Conservation (phyloP, 805 yeast species). For the Wickerhamiella alocasiicola region DNA sequence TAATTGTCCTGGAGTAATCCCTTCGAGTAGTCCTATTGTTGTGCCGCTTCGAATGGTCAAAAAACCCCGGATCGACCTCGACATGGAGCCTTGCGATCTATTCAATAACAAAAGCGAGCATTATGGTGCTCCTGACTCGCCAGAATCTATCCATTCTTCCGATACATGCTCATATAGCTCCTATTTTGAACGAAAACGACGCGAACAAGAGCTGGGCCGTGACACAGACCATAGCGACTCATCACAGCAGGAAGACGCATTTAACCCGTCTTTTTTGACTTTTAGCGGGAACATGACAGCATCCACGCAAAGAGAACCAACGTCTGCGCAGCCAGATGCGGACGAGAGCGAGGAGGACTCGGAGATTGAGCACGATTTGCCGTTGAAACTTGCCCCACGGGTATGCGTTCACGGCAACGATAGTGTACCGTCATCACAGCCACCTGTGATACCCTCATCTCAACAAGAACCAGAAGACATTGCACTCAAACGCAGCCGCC, state of each 20-base stretch:
- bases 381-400: too few relatives aligned
- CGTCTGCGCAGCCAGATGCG: too few relatives aligned
- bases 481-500: neutral
- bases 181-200: neutral
- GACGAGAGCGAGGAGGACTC: too few relatives aligned
- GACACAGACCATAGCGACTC: neutral
- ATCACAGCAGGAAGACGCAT: neutral
- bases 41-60: conserved; percentile 1
- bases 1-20: too few relatives aligned
- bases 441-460: conserved; percentile 1
- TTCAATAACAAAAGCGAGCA: too few relatives aligned
- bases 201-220: neutral
- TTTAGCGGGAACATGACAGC: neutral
- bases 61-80: neutral
- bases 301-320: neutral
- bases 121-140: conserved; percentile 8
- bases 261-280: neutral
- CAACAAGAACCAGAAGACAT: conserved; percentile 4
- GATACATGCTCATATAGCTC: conserved; percentile 8
- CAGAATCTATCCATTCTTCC: conserved; percentile 9
- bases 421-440: too few relatives aligned
- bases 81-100: neutral
- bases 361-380: too few relatives aligned
- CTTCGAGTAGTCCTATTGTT: conserved; percentile 5
- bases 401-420: too few relatives aligned